Base-by-base conservation (phyloP, 257 asterid species). In the Datura wrightii region DNA sequence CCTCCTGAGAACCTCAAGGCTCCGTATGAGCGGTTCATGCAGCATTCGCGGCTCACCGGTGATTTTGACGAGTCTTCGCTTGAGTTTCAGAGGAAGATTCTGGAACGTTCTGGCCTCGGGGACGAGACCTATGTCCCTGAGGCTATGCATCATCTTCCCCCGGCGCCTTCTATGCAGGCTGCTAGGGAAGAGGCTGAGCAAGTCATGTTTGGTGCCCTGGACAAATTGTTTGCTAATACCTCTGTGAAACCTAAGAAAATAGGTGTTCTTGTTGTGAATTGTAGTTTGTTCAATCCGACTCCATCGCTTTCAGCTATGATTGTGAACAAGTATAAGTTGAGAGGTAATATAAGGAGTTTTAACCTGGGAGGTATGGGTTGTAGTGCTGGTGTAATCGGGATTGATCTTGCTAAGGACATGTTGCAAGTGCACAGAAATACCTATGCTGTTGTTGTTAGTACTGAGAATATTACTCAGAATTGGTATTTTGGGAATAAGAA, bases 321-420 rank as follows among this genome's bases (percentile, higher is more conserved):
- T 84, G 97, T 94, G 82, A 93, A 94, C 42, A 92, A 89, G 89
- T 94, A 94, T 85, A 94, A 92, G 87, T 83, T 94, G 91, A 92
- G 98, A 90, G 95, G 98, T 3, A 92, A 93, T 58, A 90, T 92
- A 70, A 87, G 87, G 92, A 94, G 92, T 84, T 94, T 92, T 67
- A 94, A 92, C 82, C 81, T 94, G n/a, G 97, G 98, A 36, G 97
- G 98, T 31, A 94, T 94, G 98, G 98, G 98, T 6, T 94, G 97
- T 82, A 94, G 98, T 78, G 98, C 98, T 37, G 97, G 98, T 5
- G 94, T 94, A 0, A 91, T 92, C 48, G 95, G 97, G 0, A 84
- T 94, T 42, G 97, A 94, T 88, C 87, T 94, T 31, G 97, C 97
- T 0, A 94, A 93, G 91, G 97, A 93, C n/a, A 80, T 94, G 93